Evolutionary conservation across 257 asterid species (phyloP).

Genomic region (Solanum rostratum): DNA sequence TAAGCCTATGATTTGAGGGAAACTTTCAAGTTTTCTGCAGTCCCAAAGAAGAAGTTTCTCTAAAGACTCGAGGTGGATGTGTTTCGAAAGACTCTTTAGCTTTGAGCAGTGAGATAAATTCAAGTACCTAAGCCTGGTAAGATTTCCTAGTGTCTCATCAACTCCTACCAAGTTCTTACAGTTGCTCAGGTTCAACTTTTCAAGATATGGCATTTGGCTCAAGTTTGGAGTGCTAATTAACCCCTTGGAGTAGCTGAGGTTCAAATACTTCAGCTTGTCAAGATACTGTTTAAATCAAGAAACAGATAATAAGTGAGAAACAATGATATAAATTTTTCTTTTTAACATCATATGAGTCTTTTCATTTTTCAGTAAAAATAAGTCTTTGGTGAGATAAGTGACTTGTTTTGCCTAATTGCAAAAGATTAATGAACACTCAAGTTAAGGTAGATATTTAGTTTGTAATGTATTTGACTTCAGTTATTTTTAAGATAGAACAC

Average conservation of each 20-base stretch:
- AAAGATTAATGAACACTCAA: neutral
- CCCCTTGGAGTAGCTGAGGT: slow-evolving; percentile 8
- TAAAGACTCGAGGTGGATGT: neutral
- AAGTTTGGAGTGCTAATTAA: slow-evolving; percentile 1
- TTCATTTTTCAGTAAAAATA: neutral
- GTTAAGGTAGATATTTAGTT: neutral
- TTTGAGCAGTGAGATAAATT: slow-evolving; percentile 5
- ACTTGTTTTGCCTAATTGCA: neutral
- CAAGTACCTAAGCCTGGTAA: neutral
- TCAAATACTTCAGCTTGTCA: slow-evolving; percentile 3
- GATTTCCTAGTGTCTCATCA: neutral
- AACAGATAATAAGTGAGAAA: neutral
- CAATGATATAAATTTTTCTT: no score
- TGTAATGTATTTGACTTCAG: no score
- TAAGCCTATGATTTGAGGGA: slow-evolving; percentile 1
- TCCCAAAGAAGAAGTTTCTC: slow-evolving; percentile 6
- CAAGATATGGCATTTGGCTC: slow-evolving; percentile 3
- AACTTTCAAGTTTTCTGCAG: slow-evolving; percentile 4
- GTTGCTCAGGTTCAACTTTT: slow-evolving; percentile 7
- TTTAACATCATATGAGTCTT: neutral
- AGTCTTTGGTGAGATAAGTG: neutral
- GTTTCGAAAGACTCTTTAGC: neutral
- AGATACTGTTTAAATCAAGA: neutral
- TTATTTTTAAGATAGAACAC: neutral
- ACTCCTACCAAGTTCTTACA: neutral